phyloP scores from a whole-genome alignment of 768 basidiomycete genomes.

The Filobasidium wieringae region DNA sequence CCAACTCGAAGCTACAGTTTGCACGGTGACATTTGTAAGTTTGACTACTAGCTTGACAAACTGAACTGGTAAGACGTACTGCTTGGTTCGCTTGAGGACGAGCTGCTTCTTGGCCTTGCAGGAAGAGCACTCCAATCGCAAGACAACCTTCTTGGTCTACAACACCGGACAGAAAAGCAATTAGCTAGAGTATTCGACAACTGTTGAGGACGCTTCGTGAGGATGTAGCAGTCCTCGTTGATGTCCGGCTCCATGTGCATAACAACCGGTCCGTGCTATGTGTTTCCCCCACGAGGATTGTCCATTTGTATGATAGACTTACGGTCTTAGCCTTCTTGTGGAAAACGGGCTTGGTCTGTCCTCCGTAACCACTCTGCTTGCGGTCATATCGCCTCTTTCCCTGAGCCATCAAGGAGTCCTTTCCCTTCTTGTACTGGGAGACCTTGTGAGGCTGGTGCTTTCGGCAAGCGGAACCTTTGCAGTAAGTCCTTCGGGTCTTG shows the following conservation, averaged over 20 bases:
- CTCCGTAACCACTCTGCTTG: constrained; percentile 66
- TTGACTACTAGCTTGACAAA: not conserved
- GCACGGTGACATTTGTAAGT: not conserved
- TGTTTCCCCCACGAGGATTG: too few relatives aligned
- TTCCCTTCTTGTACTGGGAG: constrained; percentile 99
- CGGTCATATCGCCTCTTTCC: constrained; percentile 99
- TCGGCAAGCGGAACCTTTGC: constrained; percentile 93
- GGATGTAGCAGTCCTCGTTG: not conserved
- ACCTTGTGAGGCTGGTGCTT: constrained; percentile 99
- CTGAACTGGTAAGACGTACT: constrained; percentile 54
- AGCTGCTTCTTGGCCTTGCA: constrained; percentile 99
- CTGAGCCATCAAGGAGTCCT: constrained; percentile 93
- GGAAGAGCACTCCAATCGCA: constrained; percentile 90
- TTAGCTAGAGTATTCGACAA: not conserved
- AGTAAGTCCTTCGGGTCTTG: constrained; percentile 88
- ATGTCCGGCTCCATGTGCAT: too few relatives aligned
- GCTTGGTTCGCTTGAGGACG: constrained; percentile 96
- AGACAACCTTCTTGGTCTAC: constrained; percentile 91
- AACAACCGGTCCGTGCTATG: too few relatives aligned
- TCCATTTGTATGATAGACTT: constrained; percentile 10
- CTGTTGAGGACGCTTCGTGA: not conserved
- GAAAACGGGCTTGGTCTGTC: constrained; percentile 99
- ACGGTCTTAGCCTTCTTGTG: constrained; percentile 80
- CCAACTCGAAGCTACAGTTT: constrained; percentile 76
- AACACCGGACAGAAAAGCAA: not conserved